These are phyloP conservation scores for Microascus cirrosus DNA, from an alignment of 2,329 filamentous ascomycete species.

Conservation along the genomic window DNA sequence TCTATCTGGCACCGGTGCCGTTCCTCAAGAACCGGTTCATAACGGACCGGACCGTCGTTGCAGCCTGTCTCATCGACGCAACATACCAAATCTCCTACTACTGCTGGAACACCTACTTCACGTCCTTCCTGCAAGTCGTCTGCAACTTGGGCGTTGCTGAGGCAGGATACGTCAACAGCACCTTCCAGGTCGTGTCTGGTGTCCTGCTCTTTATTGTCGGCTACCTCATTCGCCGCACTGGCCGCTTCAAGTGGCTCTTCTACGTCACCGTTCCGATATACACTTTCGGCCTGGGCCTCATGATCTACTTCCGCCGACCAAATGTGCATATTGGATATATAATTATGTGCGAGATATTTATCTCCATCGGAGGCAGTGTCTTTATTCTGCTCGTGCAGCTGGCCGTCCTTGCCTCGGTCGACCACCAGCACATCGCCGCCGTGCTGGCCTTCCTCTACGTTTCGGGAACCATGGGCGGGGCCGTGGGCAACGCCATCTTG, in stretches of 20 bases:
- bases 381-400: constrained; percentile 47
- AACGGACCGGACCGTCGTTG: constrained; percentile 34
- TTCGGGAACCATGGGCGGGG: constrained; percentile 45
- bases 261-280: constrained; percentile 40
- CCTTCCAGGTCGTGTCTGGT: constrained; percentile 35
- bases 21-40: constrained; percentile 45
- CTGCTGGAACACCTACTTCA: constrained; percentile 35
- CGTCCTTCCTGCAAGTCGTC: constrained; percentile 41
- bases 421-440: constrained; percentile 43
- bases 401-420: constrained; percentile 44
- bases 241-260: constrained; percentile 40
- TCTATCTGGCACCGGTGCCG: constrained; percentile 39
- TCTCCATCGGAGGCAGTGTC: constrained; percentile 45
- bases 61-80: constrained; percentile 28
- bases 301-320: constrained; percentile 46
- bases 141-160: constrained; percentile 33
- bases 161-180: constrained; percentile 36
- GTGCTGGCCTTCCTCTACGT: constrained; percentile 45
- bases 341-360: constrained; percentile 48
- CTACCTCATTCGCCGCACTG: constrained; percentile 32
- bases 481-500: constrained; percentile 45
- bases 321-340: constrained; percentile 38
- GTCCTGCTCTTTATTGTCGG: constrained; percentile 37
- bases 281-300: constrained; percentile 40
- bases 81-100: constrained; percentile 14